Percentiles rank a stretch among this genome's conserved stretches.
These are phyloP conservation scores for Spencermartinsiella europaea DNA, from an alignment of 805 yeast species.

Conservation along the genomic window DNA sequence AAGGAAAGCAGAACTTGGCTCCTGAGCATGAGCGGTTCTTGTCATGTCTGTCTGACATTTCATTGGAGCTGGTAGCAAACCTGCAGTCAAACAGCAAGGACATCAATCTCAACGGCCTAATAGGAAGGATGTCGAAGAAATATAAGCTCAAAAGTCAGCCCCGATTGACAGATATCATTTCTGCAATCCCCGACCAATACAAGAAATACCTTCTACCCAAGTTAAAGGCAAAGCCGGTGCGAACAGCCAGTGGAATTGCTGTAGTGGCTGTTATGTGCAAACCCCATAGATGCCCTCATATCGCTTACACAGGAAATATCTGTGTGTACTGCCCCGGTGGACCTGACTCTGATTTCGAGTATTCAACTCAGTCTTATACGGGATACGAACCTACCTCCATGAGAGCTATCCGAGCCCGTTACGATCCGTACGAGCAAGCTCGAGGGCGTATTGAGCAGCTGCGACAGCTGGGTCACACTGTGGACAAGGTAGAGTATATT, in stretches of 20 bases:
- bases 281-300: slow-evolving; percentile 98
- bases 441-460: slow-evolving; percentile 95
- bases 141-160: slow-evolving; percentile 91
- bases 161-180: slow-evolving; percentile 86
- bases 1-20: slow-evolving; percentile 57
- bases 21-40: slow-evolving; percentile 92
- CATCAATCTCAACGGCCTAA: slow-evolving; percentile 84
- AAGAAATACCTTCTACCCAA: slow-evolving; percentile 88
- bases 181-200: slow-evolving; percentile 94
- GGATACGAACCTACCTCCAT: slow-evolving; percentile 98
- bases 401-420: slow-evolving; percentile 98
- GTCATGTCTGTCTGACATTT: slow-evolving; percentile 88
- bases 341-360: slow-evolving; percentile 96
- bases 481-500: slow-evolving; percentile 95
- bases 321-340: slow-evolving; percentile 99
- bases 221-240: slow-evolving; percentile 95
- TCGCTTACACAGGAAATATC: slow-evolving; percentile 96
- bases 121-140: slow-evolving; percentile 79
- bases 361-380: slow-evolving; percentile 95
- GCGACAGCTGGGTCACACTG: slow-evolving; percentile 90
- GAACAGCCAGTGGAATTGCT: slow-evolving; percentile 98
- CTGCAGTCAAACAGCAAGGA: slow-evolving; percentile 61
- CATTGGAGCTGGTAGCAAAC: slow-evolving; percentile 77
- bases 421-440: slow-evolving; percentile 98
- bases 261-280: slow-evolving; percentile 99